These are phyloP conservation scores for Volvox carteri DNA, from an alignment of 163 green algal species.

Conservation along the genomic window DNA sequence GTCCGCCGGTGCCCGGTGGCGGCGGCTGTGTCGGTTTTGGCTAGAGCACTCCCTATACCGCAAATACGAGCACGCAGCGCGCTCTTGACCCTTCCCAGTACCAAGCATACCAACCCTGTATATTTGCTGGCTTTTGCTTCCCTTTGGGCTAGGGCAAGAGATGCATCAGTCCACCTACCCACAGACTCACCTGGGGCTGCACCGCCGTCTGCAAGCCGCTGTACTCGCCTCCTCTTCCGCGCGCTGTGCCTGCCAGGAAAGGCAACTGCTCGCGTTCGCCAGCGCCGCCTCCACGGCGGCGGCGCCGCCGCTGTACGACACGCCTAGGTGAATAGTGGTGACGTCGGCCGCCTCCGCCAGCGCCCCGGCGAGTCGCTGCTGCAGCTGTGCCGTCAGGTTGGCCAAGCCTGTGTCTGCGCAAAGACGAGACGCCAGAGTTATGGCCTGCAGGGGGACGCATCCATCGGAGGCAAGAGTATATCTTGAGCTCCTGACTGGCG, in stretches of 20 bases:
- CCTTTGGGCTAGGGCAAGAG: too few relatives aligned
- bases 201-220: conserved; percentile 6
- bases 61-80: too few relatives aligned
- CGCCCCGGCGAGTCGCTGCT: background rate
- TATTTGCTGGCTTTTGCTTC: too few relatives aligned
- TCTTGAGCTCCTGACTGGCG: too few relatives aligned
- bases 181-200: conserved; percentile 16
- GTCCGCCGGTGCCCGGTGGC: too few relatives aligned
- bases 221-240: background rate
- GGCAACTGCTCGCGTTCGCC: background rate
- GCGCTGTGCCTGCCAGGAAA: conserved; percentile 13
- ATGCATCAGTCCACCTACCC: too few relatives aligned
- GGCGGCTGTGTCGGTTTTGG: too few relatives aligned
- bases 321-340: conserved; percentile 11
- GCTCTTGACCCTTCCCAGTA: too few relatives aligned
- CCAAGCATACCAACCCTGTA: too few relatives aligned
- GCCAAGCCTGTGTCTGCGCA: background rate
- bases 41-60: too few relatives aligned
- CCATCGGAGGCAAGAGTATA: too few relatives aligned
- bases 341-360: conserved; percentile 8
- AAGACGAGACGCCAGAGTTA: background rate
- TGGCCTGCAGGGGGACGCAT: conserved; percentile 12
- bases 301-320: conserved; percentile 11
- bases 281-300: conserved; percentile 37
- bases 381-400: background rate